Conservation (phyloP, 2,329 filamentous ascomycete genomes). For the Bipolaris sorokiniana region DNA sequence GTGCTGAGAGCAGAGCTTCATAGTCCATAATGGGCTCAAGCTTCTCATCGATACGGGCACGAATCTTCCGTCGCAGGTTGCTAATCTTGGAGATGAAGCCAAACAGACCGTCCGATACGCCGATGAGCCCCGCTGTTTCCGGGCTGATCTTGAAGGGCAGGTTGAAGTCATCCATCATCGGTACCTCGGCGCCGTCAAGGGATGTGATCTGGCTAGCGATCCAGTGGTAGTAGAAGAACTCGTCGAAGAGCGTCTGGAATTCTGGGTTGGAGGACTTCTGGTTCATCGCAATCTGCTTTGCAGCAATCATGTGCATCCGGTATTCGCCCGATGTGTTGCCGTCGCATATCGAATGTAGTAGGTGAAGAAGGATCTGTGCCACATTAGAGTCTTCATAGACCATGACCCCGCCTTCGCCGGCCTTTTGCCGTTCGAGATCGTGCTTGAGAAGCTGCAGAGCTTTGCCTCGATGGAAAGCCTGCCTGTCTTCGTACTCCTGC, state of each 20-base stretch:
- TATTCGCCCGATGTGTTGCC: constrained; percentile 72
- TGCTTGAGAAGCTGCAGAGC: constrained; percentile 59
- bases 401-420: constrained; percentile 46
- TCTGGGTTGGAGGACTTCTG: constrained; percentile 67
- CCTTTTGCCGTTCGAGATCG: constrained; percentile 49
- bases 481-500: constrained; percentile 59
- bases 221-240: constrained; percentile 85
- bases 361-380: constrained; percentile 65
- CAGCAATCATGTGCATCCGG: constrained; percentile 77
- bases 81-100: constrained; percentile 80
- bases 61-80: constrained; percentile 74
- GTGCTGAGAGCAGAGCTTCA: constrained; percentile 71
- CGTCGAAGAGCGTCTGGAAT: constrained; percentile 73
- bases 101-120: constrained; percentile 83
- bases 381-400: constrained; percentile 63
- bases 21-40: constrained; percentile 76
- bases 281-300: constrained; percentile 70
- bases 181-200: constrained; percentile 59
- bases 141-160: constrained; percentile 63
- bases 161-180: constrained; percentile 60
- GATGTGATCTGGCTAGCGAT: constrained; percentile 65
- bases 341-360: constrained; percentile 66
- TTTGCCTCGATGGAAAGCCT: constrained; percentile 48
- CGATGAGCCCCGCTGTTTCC: constrained; percentile 69
- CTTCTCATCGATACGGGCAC: constrained; percentile 66